Evolutionary conservation across 257 asterid genomes (phyloP).

Genomic region (Scutellaria baicalensis): DNA sequence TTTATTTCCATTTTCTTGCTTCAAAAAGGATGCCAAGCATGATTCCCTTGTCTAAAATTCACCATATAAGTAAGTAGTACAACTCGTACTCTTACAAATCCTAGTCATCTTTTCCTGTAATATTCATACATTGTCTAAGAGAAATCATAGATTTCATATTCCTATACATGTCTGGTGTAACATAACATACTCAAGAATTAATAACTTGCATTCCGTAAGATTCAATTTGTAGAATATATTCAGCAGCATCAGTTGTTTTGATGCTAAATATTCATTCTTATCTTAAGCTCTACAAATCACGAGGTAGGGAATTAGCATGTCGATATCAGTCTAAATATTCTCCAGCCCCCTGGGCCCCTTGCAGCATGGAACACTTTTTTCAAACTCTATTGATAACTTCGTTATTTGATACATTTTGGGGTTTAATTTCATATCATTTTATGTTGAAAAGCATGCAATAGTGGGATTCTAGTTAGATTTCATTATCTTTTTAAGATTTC

Average conservation of each 20-base stretch:
- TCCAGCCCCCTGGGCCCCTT: too few relatives aligned
- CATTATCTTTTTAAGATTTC: too few relatives aligned
- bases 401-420: too few relatives aligned
- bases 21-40: neutral
- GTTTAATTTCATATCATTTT: too few relatives aligned
- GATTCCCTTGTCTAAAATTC: neutral
- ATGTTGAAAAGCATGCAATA: too few relatives aligned
- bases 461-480: too few relatives aligned
- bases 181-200: neutral
- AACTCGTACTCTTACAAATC: neutral
- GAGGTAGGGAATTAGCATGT: neutral
- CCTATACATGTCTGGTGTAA: neutral
- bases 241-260: neutral
- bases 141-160: too few relatives aligned
- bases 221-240: neutral
- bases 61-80: neutral
- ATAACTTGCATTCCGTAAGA: neutral
- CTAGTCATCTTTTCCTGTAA: too few relatives aligned
- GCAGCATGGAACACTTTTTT: too few relatives aligned
- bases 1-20: neutral
- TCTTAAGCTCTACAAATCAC: neutral
- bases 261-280: neutral
- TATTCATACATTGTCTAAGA: too few relatives aligned
- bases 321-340: neutral
- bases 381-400: too few relatives aligned